phyloP scores from a whole-genome alignment of 2,329 filamentous ascomycete genomes.

The Apiospora marii region DNA sequence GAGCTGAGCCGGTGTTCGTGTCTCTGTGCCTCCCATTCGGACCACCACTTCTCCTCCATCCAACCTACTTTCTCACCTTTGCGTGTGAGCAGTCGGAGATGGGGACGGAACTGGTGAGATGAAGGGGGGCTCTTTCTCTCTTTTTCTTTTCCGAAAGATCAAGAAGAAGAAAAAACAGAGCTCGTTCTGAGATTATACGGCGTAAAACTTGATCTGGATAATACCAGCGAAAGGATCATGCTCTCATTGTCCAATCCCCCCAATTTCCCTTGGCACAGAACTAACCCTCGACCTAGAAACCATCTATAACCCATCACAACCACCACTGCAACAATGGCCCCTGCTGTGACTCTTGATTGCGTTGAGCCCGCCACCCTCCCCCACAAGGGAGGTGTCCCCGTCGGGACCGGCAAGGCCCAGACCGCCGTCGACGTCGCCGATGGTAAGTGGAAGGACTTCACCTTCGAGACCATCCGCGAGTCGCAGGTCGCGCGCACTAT shows the following conservation, averaged over 20 bases:
- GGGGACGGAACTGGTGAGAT: not conserved
- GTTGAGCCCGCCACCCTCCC: constrained; percentile 60
- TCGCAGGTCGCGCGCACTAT: constrained; percentile 92
- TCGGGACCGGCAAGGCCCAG: constrained; percentile 52
- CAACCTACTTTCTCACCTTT: not conserved
- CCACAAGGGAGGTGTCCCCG: constrained; percentile 53
- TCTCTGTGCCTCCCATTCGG: constrained; percentile 33
- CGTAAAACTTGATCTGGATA: constrained; percentile 96
- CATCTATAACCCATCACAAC: constrained; percentile 34
- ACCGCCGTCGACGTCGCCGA: constrained; percentile 68
- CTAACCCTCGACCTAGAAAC: constrained; percentile 44
- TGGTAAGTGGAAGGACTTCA: constrained; percentile 82
- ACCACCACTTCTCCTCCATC: constrained; percentile 7
- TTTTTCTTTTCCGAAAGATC: constrained; percentile 13
- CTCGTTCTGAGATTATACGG: constrained; percentile 85
- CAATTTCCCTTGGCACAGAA: constrained; percentile 43
- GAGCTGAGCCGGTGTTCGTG: constrained; percentile 48
- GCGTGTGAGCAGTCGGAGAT: not conserved
- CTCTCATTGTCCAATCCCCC: constrained; percentile 57
- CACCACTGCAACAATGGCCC: constrained; percentile 70
- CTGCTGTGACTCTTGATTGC: constrained; percentile 73
- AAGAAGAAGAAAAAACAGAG: constrained; percentile 31
- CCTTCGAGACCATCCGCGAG: constrained; percentile 88
- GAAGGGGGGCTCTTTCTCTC: constrained; percentile 19
- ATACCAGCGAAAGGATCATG: constrained; percentile 99